Evolutionary conservation across 805 yeast species (phyloP), one percentile per base, ranked within the genome.

Genomic region (Saccharomycopsis sp.): DNA sequence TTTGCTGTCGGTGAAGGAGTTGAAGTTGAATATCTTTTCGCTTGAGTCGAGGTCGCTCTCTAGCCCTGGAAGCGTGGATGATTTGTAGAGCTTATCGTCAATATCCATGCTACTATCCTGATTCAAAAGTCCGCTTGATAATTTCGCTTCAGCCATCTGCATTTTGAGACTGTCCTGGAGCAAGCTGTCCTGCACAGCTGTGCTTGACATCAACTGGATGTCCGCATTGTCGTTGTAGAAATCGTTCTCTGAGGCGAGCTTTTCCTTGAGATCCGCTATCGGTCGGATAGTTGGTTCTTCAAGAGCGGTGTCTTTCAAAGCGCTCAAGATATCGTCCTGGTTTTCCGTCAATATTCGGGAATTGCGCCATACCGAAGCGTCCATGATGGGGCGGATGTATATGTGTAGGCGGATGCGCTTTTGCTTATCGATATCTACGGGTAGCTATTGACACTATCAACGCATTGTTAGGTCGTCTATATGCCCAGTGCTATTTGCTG

Each of bases 1-100:
- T 50, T 81, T 82, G 8, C 52, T 8, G 47, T 57, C 57, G 34
- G 15, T 37, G 15, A 57, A 44, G 12, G 41, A 7, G n/a, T 18
- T 23, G 40, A 41, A 58, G 7, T 53, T 29, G 24, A 55, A 57
- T 21, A 55, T 52, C 37, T 57, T 52, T 20, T 51, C 54, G 37
- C 48, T n/a, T 5, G 12, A 18, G 29, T 29, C 41, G 7, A 46
- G 15, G 18, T 14, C 16, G 5, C 37, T 12, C 5, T 29, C 37
- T 29, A 29, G 9, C 7, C 16, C 24, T 24, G 37, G 20, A 9
- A 54, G 12, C 8, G 4, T 47, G n/a, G 52, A 23, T 3, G 52
- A 24, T 29, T 54, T 54, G 34, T 47, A 54, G 34, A 54, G 23
- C 15, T 48, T 20, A 24, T 54, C 57, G 23, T 53, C 56, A 23